A percentile compares a stretch with the other conserved stretches of the same genome.
Evolutionary conservation across 75 land plant genomes (phyloP).

Genomic region (Picea sitchensis): DNA sequence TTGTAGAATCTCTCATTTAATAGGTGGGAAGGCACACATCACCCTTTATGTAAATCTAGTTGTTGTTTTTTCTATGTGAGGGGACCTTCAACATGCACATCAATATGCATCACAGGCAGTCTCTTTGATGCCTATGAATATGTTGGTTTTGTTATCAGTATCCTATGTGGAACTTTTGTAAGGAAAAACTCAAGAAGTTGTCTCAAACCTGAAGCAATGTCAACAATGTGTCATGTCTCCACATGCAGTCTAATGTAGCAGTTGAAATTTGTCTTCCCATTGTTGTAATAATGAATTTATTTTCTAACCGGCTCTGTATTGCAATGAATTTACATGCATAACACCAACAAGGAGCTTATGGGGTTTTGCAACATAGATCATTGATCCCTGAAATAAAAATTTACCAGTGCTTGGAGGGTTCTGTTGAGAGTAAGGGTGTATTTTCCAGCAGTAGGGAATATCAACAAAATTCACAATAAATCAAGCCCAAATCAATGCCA

Average conservation of each 20-base stretch:
- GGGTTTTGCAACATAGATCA: conserved; percentile 15
- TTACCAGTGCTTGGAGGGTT: too few relatives aligned
- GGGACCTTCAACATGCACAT: conserved; percentile 72
- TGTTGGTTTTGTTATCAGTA: conserved; percentile 57
- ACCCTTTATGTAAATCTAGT: conserved; percentile 64
- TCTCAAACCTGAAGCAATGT: conserved; percentile 65
- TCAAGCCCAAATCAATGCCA: conserved; percentile 33
- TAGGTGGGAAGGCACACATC: conserved; percentile 65
- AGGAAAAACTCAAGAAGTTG: conserved; percentile 67
- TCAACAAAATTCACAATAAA: conserved; percentile 4
- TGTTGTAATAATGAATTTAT: conserved; percentile 10
- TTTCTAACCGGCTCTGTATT: not conserved
- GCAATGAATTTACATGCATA: not conserved
- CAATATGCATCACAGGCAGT: conserved; percentile 57
- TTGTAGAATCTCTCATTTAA: conserved; percentile 30
- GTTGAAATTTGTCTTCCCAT: not conserved
- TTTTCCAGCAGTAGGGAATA: too few relatives aligned
- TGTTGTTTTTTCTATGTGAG: conserved; percentile 59
- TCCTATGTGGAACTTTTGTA: conserved; percentile 75
- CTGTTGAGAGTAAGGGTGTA: too few relatives aligned
- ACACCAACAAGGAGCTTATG: not conserved
- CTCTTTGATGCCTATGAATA: conserved; percentile 46
- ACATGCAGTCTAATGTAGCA: not conserved
- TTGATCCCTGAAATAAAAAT: conserved; percentile 8
- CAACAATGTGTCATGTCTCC: conserved; percentile 13